phyloP scores from a whole-genome alignment of 495 filamentous ascomycete genomes.

The Xylaria grammica region DNA sequence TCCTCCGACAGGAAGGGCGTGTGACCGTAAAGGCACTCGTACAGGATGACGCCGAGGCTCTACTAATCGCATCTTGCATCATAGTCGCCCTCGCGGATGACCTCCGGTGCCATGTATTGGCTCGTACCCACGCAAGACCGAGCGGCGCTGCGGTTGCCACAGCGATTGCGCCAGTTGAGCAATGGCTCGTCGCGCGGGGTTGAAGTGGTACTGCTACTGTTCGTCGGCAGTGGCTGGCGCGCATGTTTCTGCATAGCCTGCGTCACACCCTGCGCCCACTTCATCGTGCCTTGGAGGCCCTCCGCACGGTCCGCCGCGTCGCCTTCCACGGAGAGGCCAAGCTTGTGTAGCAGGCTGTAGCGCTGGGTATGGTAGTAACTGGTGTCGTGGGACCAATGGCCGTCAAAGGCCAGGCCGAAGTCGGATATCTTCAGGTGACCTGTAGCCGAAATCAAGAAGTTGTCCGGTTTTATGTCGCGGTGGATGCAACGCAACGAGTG shows the following conservation, averaged over 20 bases:
- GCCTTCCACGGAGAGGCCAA: conserved; percentile 76
- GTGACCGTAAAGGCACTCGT: conserved; percentile 89
- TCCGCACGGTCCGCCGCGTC: conserved; percentile 74
- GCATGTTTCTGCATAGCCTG: conserved; percentile 58
- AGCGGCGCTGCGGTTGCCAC: conserved; percentile 73
- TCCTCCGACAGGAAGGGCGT: conserved; percentile 88
- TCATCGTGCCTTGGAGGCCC: conserved; percentile 52
- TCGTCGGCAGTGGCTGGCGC: conserved; percentile 31
- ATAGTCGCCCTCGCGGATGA: conserved; percentile 80
- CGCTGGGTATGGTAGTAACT: conserved; percentile 82
- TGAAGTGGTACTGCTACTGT: conserved; percentile 19
- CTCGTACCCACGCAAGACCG: conserved; percentile 92
- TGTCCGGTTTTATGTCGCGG: conserved; percentile 95
- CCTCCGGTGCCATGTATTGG: conserved; percentile 97
- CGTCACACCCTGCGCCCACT: conserved; percentile 52
- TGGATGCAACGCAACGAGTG: conserved; percentile 89
- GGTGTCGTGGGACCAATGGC: conserved; percentile 91
- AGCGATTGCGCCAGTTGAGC: conserved; percentile 78
- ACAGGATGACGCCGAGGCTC: conserved; percentile 92
- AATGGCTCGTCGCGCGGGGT: conserved; percentile 56
- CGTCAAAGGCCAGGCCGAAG: conserved; percentile 93
- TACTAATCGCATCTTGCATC: conserved; percentile 96
- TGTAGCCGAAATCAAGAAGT: conserved; percentile 85
- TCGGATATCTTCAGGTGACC: conserved; percentile 95
- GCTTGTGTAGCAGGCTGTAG: conserved; percentile 72